Conservation (phyloP, 192 early-diverging fungal species). For the Piromyces sp. region DNA sequence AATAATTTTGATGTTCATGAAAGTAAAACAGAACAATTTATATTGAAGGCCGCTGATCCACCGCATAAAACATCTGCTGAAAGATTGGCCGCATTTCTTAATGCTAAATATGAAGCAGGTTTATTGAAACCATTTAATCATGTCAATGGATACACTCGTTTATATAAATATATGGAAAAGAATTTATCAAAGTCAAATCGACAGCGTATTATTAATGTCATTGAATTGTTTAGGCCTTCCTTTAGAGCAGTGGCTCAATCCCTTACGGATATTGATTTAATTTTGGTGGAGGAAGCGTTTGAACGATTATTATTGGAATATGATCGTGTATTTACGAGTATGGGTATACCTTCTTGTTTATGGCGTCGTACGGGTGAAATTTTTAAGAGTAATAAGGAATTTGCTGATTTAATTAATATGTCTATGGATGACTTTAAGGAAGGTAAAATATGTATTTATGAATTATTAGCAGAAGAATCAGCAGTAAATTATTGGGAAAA, state of each 20-base stretch:
- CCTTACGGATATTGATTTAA: constrained; percentile 82
- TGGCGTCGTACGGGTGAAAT: constrained; percentile 96
- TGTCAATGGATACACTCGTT: constrained; percentile 69
- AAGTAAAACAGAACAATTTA: constrained; percentile 62
- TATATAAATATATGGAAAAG: constrained; percentile 81
- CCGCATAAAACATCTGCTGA: constrained; percentile 61
- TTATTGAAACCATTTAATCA: constrained; percentile 95
- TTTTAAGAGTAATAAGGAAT: constrained; percentile 88
- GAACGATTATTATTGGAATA: constrained; percentile 88
- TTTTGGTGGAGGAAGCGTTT: constrained; percentile 89
- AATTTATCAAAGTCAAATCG: constrained; percentile 53
- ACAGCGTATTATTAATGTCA: constrained; percentile 67
- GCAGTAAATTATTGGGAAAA: constrained; percentile 98
- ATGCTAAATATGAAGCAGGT: constrained; percentile 89
- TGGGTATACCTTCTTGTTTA: constrained; percentile 87
- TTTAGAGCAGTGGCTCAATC: constrained; percentile 75
- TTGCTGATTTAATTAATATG: constrained; percentile 71
- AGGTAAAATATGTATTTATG: constrained; percentile 36
- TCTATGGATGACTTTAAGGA: constrained; percentile 67
- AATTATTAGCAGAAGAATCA: constrained; percentile 77
- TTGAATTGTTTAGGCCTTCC: constrained; percentile 73
- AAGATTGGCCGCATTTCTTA: constrained; percentile 76
- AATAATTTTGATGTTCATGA: background rate
- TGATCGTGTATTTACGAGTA: constrained; percentile 81
- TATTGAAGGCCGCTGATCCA: constrained; percentile 84